These are phyloP conservation scores for Carex myosuroides DNA, from an alignment of 176 grass and related monocot species.

Conservation along the genomic window DNA sequence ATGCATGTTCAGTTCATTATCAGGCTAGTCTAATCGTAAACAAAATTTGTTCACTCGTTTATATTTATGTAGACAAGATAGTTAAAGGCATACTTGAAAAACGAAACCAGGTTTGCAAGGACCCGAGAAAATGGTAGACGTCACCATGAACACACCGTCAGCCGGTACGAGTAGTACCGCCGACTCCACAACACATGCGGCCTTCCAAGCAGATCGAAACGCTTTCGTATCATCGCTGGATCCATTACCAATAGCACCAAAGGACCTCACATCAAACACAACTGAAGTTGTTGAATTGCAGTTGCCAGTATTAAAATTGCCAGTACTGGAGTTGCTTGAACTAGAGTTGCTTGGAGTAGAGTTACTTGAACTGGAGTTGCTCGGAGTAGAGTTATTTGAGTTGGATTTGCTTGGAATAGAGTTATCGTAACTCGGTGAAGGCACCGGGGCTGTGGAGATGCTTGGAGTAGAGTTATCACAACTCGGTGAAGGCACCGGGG, in stretches of 20 bases:
- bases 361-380: not conserved
- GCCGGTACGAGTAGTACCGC: conserved; percentile 47
- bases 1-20: not conserved
- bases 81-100: conserved; percentile 41
- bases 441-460: not conserved
- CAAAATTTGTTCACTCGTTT: not conserved
- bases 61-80: not conserved
- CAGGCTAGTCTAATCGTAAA: not conserved
- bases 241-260: conserved; percentile 48
- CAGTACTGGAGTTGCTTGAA: not conserved
- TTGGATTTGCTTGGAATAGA: not conserved
- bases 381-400: not conserved
- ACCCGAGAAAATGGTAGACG: conserved; percentile 51
- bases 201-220: conserved; percentile 64
- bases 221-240: conserved; percentile 44
- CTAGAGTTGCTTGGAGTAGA: not conserved
- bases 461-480: not conserved
- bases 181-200: conserved; percentile 29
- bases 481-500: not conserved
- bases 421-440: not conserved
- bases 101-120: conserved; percentile 38
- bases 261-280: conserved; percentile 54
- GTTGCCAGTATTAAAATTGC: not conserved
- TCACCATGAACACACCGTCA: conserved; percentile 68
- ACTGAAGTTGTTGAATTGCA: not conserved